phyloP scores from a whole-genome alignment of 73 alveolate genomes.

The Blepharisma japonicum region DNA sequence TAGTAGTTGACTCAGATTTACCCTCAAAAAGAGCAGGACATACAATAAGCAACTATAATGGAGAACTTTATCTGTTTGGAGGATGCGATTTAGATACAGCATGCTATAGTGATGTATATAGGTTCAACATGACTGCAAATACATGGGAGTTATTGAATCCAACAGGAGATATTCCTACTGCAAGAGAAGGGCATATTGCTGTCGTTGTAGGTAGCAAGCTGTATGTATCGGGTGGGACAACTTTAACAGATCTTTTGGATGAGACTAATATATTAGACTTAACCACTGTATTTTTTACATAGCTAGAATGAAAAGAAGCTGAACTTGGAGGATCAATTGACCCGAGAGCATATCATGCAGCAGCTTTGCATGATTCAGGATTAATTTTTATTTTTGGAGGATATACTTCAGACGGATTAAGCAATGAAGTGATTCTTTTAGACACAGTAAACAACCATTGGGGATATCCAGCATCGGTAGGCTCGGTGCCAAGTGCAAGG shows the following conservation, averaged over 20 bases:
- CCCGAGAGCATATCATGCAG: conserved; percentile 26
- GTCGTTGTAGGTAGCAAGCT: background rate
- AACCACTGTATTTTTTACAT: background rate
- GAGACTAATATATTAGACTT: background rate
- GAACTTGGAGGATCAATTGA: conserved; percentile 4
- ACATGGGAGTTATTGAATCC: background rate
- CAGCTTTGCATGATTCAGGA: conserved; percentile 16
- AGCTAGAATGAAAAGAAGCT: conserved; percentile 2
- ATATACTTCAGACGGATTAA: conserved; percentile 9
- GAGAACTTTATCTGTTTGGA: conserved; percentile 13
- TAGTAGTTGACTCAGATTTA: background rate
- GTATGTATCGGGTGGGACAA: conserved; percentile 14
- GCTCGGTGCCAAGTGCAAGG: background rate
- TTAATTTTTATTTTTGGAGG: conserved; percentile 28
- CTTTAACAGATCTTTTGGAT: background rate
- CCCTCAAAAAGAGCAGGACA: conserved; percentile 31
- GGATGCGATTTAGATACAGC: conserved; percentile 24
- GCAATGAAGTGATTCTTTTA: background rate
- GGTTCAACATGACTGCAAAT: background rate
- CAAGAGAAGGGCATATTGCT: conserved; percentile 30
- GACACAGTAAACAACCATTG: conserved; percentile 24
- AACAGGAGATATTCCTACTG: background rate
- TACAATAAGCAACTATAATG: background rate
- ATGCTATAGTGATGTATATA: conserved; percentile 20
- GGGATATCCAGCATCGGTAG: conserved; percentile 3